A percentile compares a stretch with the other conserved stretches of the same genome.
Conservation (phyloP, 768 basidiomycete species). For the Vararia minispora region DNA sequence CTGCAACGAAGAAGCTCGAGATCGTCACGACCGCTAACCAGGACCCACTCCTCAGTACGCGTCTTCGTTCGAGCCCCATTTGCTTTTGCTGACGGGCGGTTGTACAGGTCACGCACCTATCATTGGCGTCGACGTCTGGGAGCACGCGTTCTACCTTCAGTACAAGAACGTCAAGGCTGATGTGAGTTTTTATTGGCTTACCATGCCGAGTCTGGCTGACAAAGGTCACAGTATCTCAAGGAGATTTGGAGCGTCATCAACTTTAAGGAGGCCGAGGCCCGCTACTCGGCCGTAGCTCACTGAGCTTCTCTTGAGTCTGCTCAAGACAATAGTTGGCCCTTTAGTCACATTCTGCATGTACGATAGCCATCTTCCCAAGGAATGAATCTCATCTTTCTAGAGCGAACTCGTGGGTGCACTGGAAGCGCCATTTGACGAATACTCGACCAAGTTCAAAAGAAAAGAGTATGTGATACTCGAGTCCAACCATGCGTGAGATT, state of each 20-base stretch:
- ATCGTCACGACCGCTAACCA: slow-evolving; percentile 93
- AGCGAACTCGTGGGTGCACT: too few relatives aligned
- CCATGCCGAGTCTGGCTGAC: too few relatives aligned
- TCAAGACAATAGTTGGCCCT: slow-evolving; percentile 23
- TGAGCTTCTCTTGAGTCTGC: slow-evolving; percentile 21
- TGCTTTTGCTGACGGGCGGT: slow-evolving; percentile 1
- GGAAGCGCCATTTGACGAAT: too few relatives aligned
- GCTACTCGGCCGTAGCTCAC: slow-evolving; percentile 26
- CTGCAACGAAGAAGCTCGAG: slow-evolving; percentile 62
- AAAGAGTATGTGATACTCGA: too few relatives aligned
- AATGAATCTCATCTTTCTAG: too few relatives aligned
- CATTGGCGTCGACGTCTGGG: slow-evolving; percentile 97
- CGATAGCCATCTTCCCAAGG: too few relatives aligned
- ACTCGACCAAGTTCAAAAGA: too few relatives aligned
- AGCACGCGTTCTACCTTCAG: slow-evolving; percentile 50
- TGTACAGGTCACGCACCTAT: slow-evolving; percentile 71
- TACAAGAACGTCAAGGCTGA: slow-evolving; percentile 92
- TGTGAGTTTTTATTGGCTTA: slow-evolving; percentile 38
- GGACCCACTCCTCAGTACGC: slow-evolving; percentile 72
- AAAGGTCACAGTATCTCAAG: slow-evolving; percentile 81
- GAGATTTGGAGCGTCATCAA: slow-evolving; percentile 97
- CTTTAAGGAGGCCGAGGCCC: slow-evolving; percentile 81
- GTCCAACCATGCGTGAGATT: too few relatives aligned
- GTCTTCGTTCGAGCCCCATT: slow-evolving; percentile 6
- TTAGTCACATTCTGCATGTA: too few relatives aligned